These are phyloP conservation scores for Fraxinus paxiana DNA, from an alignment of 305 asterid genomes.

Conservation along the genomic window DNA sequence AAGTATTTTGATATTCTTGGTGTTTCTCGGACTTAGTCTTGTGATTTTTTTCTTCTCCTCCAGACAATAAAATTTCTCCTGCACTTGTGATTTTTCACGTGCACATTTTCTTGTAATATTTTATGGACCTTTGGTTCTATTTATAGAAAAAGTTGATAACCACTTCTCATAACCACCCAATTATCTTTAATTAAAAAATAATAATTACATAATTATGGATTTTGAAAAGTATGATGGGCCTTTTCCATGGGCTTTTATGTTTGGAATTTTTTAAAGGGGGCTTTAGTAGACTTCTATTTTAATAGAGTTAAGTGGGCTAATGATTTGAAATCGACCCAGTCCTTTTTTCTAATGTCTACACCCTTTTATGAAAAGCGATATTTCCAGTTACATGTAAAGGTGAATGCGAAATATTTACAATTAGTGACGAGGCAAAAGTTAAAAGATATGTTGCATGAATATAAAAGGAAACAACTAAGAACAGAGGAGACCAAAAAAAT, in stretches of 20 bases:
- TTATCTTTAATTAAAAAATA: not conserved
- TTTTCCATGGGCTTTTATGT: not conserved
- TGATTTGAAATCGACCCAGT: not conserved
- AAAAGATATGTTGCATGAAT: not conserved
- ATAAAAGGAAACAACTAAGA: not conserved
- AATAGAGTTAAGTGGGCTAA: not conserved
- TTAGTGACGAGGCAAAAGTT: not conserved
- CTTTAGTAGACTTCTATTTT: not conserved
- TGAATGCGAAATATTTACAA: not conserved
- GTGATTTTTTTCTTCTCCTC: not conserved
- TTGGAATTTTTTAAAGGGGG: not conserved
- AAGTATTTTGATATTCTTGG: not conserved
- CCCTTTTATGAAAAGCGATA: not conserved
- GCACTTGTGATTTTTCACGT: not conserved
- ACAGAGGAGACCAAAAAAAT: not conserved
- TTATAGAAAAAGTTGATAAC: no score
- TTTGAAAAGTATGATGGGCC: not conserved
- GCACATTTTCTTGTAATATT: not conserved
- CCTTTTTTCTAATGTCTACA: not conserved
- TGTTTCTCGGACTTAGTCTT: not conserved
- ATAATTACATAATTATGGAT: not conserved
- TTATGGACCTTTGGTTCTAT: not conserved
- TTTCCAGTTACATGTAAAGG: not conserved
- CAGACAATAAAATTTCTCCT: not conserved
- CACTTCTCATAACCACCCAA: not conserved